Evolutionary conservation across 257 asterid species (phyloP), one percentile per base, ranked within the genome.

Genomic region (Pogostemon cablin): DNA sequence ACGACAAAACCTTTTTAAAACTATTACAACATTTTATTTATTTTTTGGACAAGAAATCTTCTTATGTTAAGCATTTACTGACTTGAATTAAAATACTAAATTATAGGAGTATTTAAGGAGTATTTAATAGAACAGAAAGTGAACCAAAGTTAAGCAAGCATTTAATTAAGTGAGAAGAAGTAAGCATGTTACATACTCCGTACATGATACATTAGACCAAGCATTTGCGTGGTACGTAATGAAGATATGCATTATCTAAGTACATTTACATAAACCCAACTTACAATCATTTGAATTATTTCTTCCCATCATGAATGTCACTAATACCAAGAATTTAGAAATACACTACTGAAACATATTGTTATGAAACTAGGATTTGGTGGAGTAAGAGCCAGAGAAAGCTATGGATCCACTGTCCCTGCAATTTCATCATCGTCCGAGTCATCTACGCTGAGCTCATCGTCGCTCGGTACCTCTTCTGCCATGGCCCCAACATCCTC

Each of bases 381-480:
- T 37, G 47, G 68, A 58, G 3, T 25, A 62, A 40, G 41, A 40
- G n/a, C 35, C 35, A 4, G 8, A 20, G 55, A 25, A 4, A 32
- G 68, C 71, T 83, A 87, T 15, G 96, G 89, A 85, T 92, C 96
- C 37, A 64, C 90, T 20, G 80, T 78, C 59, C 91, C 97, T 0
- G 78, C 91, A 55, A 73, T 58, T 49, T 68, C 61, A 12, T 87
- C 98, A 12, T 89, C 96, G 68, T 83, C 88, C 7, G 75, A 82
- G 25, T 81, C 98, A 5, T 83, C 90, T 74, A 87, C 95, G 40
- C 95, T 92, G 34, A 86, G 35, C 81, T 87, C 96, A 5, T 83
- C 96, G 17, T 91, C 97, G 69, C 96, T 89, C 32, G 86, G 75
- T 61, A 77, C 59, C 63, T 87, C 96, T 65, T 86, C 96, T 0